phyloP scores from a whole-genome alignment of 2,329 filamentous ascomycete genomes.

The Xylaria sp. region DNA sequence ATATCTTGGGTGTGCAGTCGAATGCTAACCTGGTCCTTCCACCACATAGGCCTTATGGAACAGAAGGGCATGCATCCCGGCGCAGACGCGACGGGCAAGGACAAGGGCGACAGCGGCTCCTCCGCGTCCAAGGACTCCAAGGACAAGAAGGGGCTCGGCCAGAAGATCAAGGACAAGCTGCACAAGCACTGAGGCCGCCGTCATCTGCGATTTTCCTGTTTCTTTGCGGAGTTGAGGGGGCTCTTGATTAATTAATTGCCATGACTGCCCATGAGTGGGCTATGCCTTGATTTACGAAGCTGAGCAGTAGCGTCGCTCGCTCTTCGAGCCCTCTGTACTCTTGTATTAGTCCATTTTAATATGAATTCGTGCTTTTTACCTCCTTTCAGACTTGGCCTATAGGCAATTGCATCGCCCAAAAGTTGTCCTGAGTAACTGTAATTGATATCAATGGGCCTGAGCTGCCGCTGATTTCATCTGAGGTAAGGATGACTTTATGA shows the following conservation, averaged over 20 bases:
- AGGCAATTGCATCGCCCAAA: no score
- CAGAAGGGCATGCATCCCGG: conserved; percentile 50
- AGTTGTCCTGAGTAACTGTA: no score
- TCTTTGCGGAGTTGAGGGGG: neutral
- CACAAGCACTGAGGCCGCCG: conserved; percentile 47
- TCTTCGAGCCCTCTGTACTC: neutral
- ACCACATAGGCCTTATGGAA: conserved; percentile 52
- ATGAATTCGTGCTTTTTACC: no score
- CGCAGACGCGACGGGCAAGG: conserved; percentile 20
- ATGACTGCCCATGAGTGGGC: neutral
- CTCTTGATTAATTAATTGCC: neutral
- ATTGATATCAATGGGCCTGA: no score
- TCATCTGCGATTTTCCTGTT: conserved; percentile 2
- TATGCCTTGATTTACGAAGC: neutral
- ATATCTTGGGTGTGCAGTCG: neutral
- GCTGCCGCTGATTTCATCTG: no score
- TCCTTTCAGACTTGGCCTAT: no score
- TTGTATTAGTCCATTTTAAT: neutral
- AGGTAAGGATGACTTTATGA: no score
- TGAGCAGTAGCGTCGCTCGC: neutral
- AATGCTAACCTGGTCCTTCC: conserved; percentile 22
- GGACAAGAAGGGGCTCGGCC: conserved; percentile 57
- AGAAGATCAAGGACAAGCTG: conserved; percentile 72
- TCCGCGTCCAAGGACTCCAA: no score
- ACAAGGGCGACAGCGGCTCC: conserved; percentile 22